These are phyloP conservation scores for Aspergillaceae sp. DNA, from an alignment of 2,329 filamentous ascomycete genomes.

Conservation along the genomic window DNA sequence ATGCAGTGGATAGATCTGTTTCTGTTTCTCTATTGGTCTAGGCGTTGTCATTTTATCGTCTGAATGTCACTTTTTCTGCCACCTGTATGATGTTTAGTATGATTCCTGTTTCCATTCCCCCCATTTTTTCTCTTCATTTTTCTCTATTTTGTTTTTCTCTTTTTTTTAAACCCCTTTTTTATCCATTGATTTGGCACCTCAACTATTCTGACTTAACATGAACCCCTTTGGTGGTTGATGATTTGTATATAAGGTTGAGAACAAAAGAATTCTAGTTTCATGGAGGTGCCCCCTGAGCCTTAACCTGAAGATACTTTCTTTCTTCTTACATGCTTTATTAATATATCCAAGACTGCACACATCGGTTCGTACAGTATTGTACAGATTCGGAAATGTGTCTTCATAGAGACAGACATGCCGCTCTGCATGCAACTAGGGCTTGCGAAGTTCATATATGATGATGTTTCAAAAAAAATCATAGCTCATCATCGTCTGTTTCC, in stretches of 20 bases:
- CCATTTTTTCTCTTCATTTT: conserved; percentile 5
- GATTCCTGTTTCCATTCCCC: conserved; percentile 15
- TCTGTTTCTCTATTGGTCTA: conserved; percentile 24
- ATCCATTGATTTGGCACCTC: conserved; percentile 7
- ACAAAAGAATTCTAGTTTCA: conserved; percentile 8
- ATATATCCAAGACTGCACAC: too few relatives aligned
- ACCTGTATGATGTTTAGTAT: conserved; percentile 12
- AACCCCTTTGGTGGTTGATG: conserved; percentile 18
- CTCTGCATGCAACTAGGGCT: too few relatives aligned
- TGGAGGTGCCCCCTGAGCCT: neutral
- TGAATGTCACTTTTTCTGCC: conserved; percentile 20
- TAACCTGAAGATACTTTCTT: too few relatives aligned
- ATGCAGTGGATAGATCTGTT: conserved; percentile 14
- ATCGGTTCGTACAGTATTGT: too few relatives aligned
- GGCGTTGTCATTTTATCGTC: conserved; percentile 31
- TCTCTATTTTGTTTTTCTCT: conserved; percentile 14
- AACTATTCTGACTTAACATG: conserved; percentile 14
- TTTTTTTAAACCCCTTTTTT: conserved; percentile 1
- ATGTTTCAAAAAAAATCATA: conserved; percentile 14
- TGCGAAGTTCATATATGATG: neutral
- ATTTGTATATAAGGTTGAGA: conserved; percentile 31
- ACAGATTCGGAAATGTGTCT: too few relatives aligned
- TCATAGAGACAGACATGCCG: too few relatives aligned
- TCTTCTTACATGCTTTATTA: too few relatives aligned
- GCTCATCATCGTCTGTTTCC: conserved; percentile 37